Evolutionary conservation across 306 rosid species (phyloP).

Genomic region (Acacia melanoxylon): DNA sequence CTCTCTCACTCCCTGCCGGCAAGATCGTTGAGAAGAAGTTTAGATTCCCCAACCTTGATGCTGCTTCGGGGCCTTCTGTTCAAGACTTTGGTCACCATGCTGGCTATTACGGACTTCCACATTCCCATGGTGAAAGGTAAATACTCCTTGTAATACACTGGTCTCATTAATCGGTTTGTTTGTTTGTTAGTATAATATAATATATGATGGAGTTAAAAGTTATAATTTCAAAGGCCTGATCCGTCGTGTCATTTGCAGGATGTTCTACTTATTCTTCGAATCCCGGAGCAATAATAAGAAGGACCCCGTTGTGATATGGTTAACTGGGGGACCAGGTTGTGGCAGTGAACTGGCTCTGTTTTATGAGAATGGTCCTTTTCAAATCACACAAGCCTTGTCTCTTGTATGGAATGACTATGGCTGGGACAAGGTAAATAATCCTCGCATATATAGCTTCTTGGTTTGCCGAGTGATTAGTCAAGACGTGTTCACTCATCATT

Average conservation of each 20-base stretch:
- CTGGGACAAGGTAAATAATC: constrained; percentile 72
- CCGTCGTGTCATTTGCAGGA: not conserved
- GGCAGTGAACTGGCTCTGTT: constrained; percentile 91
- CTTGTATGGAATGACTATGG: constrained; percentile 87
- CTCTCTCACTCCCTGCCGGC: constrained; percentile 28
- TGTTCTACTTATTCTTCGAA: not conserved
- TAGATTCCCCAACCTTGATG: constrained; percentile 50
- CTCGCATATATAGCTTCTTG: not conserved
- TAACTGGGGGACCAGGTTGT: constrained; percentile 97
- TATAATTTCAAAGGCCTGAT: not conserved
- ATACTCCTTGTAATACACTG: not conserved
- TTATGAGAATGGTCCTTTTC: constrained; percentile 91
- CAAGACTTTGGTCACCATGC: constrained; percentile 87
- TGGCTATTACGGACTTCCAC: constrained; percentile 81
- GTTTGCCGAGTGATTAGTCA: not conserved
- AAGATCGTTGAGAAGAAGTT: constrained; percentile 66
- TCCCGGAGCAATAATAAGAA: not conserved
- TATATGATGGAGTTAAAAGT: not conserved
- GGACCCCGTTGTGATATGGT: not conserved
- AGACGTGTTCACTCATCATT: not conserved
- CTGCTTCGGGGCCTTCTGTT: constrained; percentile 46
- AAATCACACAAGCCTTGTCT: constrained; percentile 60
- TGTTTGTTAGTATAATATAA: not conserved
- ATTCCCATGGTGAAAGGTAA: constrained; percentile 76
- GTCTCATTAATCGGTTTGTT: not conserved